Percentiles rank a stretch among this genome's conserved stretches.
These are phyloP conservation scores for Myxozyma melibiosi DNA, from an alignment of 805 yeast genomes.

Conservation along the genomic window DNA sequence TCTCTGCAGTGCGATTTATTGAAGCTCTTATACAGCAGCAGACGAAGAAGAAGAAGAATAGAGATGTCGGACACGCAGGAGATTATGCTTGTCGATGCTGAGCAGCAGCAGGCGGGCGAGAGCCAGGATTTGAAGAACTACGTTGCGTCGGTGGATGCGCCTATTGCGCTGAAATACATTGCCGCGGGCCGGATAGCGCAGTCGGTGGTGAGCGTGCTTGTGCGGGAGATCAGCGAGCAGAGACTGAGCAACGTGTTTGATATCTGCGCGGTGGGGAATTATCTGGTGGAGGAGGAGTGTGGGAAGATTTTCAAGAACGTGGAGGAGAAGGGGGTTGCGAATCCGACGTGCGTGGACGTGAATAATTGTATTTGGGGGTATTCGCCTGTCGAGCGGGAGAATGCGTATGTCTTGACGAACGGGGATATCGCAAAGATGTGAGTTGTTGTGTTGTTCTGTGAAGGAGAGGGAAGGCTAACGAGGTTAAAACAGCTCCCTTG, in stretches of 20 bases:
- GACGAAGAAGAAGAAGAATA: neutral
- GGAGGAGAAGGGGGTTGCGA: constrained; percentile 85
- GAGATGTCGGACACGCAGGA: constrained; percentile 15
- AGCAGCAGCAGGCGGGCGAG: neutral
- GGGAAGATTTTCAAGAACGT: constrained; percentile 58
- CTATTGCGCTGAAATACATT: constrained; percentile 22
- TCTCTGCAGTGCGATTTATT: no score
- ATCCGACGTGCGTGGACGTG: constrained; percentile 86
- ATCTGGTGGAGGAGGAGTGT: constrained; percentile 64
- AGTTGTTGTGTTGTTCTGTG: neutral
- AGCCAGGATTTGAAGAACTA: constrained; percentile 16
- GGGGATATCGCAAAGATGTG: constrained; percentile 84
- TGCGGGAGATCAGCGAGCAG: constrained; percentile 10
- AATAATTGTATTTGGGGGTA: constrained; percentile 77
- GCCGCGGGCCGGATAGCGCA: constrained; percentile 31
- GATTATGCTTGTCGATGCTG: constrained; percentile 12
- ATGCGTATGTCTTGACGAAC: constrained; percentile 43
- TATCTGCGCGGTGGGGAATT: constrained; percentile 80
- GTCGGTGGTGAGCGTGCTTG: constrained; percentile 22
- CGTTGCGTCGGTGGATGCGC: constrained; percentile 19
- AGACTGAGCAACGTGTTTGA: constrained; percentile 25
- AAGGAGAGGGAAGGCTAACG: neutral
- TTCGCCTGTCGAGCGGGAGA: constrained; percentile 66
- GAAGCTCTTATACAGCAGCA: neutral
- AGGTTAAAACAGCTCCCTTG: constrained; percentile 53